Base-by-base conservation (phyloP, 257 asterid species). In the Craterostigma plantagineum region DNA sequence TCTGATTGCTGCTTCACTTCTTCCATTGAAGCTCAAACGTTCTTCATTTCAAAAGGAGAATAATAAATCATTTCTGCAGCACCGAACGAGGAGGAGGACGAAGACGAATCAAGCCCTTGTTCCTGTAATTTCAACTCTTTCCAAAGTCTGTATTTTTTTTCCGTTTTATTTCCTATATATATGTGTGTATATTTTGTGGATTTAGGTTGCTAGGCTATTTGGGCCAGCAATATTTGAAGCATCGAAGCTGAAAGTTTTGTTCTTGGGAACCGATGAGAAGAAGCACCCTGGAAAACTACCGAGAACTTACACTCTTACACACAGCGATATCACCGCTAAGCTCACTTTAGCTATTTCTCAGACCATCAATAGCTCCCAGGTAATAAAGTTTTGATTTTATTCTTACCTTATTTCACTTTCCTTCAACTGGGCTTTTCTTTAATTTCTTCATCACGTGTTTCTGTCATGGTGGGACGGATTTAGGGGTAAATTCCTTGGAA, bases 201-300 rank as follows among this genome's bases (percentile, higher is more conserved):
- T 18, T n/a, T 30, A 43, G 48, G 48, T 43, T 15, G 48, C 48
- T 10, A 43, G 48, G 33, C 10, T 43, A 18, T 43, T 43, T 16
- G 48, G 48, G 9, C 48, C 48, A 18, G 48, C 48, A 10, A 43
- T 43, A 43, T 43, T 43, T 10, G 48, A 43, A 15, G 30, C 48
- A 15, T 43, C 48, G 9, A 43, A 43, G 34, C 48, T 43, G 48
- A 43, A 33, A 18, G 48, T 43, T 16, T 33, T 43, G 33, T 43
- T 43, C 23, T 11, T 43, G 48, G 48, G 48, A 10, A 33, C 23
- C 4, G 48, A 43, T 43, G 48, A 33, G 33, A 14, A 43, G 48
- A 43, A 43, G 34, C 48, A 43, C 13, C 48, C 48, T 18, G 48
- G 48, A 43, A 43, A 16, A 10, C 30, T 43, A 15, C 48, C 48